phyloP scores from a whole-genome alignment of 495 filamentous ascomycete species.

The Hypoxylon fuscum region DNA sequence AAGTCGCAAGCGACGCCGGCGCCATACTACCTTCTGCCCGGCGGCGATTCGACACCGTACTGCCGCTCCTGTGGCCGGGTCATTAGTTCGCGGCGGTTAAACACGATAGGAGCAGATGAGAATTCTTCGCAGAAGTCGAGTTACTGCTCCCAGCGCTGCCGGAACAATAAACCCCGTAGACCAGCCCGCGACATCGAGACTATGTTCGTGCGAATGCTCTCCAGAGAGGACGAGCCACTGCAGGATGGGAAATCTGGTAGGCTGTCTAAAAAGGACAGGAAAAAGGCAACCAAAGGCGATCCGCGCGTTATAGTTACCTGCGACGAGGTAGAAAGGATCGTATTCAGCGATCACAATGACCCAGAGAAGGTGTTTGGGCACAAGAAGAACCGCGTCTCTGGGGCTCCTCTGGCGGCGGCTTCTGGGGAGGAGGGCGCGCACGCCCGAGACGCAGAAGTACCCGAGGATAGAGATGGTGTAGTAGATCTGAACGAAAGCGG shows the following conservation, averaged over 20 bases:
- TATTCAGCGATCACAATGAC: conserved; percentile 46
- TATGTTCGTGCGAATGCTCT: conserved; percentile 13
- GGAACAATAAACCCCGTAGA: conserved; percentile 15
- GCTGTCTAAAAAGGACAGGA: conserved; percentile 6
- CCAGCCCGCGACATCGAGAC: conserved; percentile 25
- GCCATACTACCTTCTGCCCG: conserved; percentile 49
- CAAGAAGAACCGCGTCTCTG: conserved; percentile 45
- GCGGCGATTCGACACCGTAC: conserved; percentile 46
- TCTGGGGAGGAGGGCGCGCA: background rate
- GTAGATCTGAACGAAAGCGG: conserved; percentile 4
- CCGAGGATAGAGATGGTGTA: conserved; percentile 1
- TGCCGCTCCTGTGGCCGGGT: conserved; percentile 53
- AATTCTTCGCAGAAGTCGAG: background rate
- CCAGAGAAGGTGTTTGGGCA: conserved; percentile 44
- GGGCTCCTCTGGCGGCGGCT: conserved; percentile 28
- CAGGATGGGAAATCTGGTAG: background rate
- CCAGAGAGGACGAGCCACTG: background rate
- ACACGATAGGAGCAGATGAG: background rate
- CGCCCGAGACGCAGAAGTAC: background rate
- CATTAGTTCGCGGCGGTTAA: conserved; percentile 43
- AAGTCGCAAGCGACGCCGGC: conserved; percentile 49
- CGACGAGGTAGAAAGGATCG: conserved; percentile 43
- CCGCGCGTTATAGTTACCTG: conserved; percentile 27
- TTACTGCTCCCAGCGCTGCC: conserved; percentile 28
- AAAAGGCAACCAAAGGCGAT: conserved; percentile 19